Evolutionary conservation across 352 stramenopile genomes (phyloP).

Genomic region (Blastocystis sp.): DNA sequence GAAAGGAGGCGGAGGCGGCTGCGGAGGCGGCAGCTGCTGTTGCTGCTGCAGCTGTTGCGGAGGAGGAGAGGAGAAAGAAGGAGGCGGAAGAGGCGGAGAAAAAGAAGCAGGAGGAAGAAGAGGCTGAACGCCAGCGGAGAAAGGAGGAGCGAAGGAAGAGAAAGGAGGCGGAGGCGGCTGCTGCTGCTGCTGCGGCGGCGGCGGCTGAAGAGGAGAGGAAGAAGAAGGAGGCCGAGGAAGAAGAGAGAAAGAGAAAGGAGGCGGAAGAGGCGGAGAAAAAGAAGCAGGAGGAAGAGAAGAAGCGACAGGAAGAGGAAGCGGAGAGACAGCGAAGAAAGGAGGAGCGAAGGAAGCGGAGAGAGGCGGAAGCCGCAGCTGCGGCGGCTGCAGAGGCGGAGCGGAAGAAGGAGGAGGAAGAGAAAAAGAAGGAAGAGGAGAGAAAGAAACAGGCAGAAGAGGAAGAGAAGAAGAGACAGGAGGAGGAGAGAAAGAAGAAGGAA

Average conservation of each 20-base stretch:
- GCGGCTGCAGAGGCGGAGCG: neutral
- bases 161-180: neutral
- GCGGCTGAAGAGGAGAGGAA: neutral
- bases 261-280: neutral
- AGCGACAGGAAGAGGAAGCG: neutral
- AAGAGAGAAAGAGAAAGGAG: neutral
- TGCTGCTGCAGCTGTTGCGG: neutral
- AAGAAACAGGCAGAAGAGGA: neutral
- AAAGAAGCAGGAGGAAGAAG: slow-evolving; percentile 20
- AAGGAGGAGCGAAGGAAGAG: neutral
- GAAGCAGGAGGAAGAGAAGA: neutral
- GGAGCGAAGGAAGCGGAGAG: neutral
- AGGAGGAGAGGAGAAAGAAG: neutral
- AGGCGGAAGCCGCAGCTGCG: neutral
- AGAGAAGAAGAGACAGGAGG: neutral
- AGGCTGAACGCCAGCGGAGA: neutral
- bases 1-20: neutral
- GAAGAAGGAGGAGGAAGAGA: neutral
- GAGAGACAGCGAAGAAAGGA: neutral
- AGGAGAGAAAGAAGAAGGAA: neutral
- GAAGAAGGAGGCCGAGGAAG: neutral
- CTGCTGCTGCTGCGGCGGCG: neutral
- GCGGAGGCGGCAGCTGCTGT: neutral
- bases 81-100: neutral
- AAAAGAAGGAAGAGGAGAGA: neutral